These are phyloP conservation scores for Vicia villosa DNA, from an alignment of 306 rosid genomes.

Conservation along the genomic window DNA sequence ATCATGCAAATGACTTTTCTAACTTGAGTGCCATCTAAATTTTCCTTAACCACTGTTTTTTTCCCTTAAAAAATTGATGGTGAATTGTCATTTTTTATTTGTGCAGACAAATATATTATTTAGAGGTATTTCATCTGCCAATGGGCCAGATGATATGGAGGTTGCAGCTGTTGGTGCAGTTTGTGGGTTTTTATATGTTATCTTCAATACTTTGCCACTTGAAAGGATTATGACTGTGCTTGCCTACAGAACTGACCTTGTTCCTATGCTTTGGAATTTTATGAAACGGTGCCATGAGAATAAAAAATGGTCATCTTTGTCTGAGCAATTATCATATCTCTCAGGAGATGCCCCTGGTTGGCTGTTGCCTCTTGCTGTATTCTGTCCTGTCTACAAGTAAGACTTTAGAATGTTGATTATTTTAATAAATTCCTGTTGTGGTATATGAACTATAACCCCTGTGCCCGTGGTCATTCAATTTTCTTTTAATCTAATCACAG, in stretches of 20 bases:
- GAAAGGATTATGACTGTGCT: constrained; percentile 91
- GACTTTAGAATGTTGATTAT: constrained; percentile 26
- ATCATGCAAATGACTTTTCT: constrained; percentile 29
- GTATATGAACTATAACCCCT: constrained; percentile 18
- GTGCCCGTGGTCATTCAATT: constrained; percentile 3
- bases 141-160: constrained; percentile 73
- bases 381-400: constrained; percentile 98
- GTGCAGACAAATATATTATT: constrained; percentile 81
- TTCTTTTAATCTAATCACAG: constrained; percentile 14
- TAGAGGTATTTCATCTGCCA: constrained; percentile 63
- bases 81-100: constrained; percentile 22
- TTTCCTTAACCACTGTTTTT: constrained; percentile 5
- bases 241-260: constrained; percentile 94
- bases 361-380: constrained; percentile 91
- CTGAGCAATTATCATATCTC: constrained; percentile 69
- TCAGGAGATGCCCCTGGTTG: constrained; percentile 96
- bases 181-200: constrained; percentile 83
- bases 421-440: constrained; percentile 21
- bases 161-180: constrained; percentile 88
- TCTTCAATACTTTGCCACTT: constrained; percentile 77
- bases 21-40: not conserved
- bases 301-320: constrained; percentile 78
- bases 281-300: constrained; percentile 90
- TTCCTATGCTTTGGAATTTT: constrained; percentile 92
- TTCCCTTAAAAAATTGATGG: constrained; percentile 24